Evolutionary conservation across 371 early-diverging fungal genomes (phyloP).

Genomic region (Mortierella sp.): DNA sequence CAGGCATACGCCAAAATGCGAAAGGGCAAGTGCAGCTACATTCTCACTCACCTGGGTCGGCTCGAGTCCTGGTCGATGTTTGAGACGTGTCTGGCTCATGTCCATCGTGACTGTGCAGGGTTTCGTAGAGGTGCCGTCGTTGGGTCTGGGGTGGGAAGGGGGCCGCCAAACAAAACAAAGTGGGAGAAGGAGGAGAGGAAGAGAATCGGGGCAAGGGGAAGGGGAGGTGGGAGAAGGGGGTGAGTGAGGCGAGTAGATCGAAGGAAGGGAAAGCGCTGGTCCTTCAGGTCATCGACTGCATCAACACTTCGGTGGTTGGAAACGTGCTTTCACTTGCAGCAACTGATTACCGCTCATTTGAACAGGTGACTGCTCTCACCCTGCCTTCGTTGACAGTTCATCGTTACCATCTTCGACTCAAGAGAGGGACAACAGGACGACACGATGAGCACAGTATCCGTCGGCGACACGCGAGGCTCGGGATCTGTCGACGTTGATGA

Average conservation of each 20-base stretch:
- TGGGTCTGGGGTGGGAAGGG: not conserved
- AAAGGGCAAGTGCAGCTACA: not conserved
- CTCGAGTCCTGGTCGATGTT: conserved; percentile 49
- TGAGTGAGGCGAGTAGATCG: not conserved
- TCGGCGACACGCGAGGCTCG: too few species aligned
- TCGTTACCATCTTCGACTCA: too few species aligned
- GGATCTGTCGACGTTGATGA: too few species aligned
- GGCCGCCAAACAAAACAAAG: not conserved
- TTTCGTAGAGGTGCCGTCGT: not conserved
- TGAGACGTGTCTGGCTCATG: conserved; percentile 29
- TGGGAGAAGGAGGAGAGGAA: not conserved
- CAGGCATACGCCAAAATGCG: too few species aligned
- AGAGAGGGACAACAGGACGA: too few species aligned
- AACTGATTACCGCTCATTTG: too few species aligned
- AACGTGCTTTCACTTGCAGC: too few species aligned
- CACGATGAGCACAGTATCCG: too few species aligned
- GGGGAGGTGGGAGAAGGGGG: not conserved
- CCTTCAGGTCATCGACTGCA: conserved; percentile 12
- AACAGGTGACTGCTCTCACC: too few species aligned
- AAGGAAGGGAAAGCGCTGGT: conserved; percentile 6
- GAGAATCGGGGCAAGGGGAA: not conserved
- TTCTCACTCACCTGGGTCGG: conserved; percentile 42
- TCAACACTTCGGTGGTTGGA: not conserved
- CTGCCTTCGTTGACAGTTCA: too few species aligned
- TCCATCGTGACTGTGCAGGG: conserved; percentile 44